phyloP scores from a whole-genome alignment of 768 basidiomycete species.

The Hortiboletus campestris region DNA sequence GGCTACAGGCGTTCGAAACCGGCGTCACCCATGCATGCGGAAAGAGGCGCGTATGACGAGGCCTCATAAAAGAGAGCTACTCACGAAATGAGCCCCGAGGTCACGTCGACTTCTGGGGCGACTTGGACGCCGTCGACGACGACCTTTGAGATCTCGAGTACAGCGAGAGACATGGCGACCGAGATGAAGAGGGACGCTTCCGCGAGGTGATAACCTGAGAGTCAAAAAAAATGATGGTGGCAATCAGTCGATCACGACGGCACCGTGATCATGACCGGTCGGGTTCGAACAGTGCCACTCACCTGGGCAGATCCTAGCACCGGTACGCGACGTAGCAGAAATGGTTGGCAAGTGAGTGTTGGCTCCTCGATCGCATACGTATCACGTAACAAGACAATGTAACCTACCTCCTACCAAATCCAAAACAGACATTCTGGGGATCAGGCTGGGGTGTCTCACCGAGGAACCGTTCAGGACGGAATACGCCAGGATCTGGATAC shows the following conservation, averaged over 20 bases:
- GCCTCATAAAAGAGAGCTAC: slow-evolving; percentile 1
- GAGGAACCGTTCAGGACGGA: slow-evolving; percentile 37
- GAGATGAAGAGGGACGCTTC: slow-evolving; percentile 28
- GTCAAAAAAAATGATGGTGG: not conserved
- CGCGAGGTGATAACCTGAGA: slow-evolving; percentile 29
- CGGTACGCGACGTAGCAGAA: not conserved
- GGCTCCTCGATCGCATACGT: too few species aligned
- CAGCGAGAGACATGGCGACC: slow-evolving; percentile 41
- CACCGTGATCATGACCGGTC: too few species aligned
- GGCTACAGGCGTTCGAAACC: slow-evolving; percentile 18
- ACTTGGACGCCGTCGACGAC: slow-evolving; percentile 42
- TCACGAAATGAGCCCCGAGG: slow-evolving; percentile 46
- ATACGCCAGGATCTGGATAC: slow-evolving; percentile 33
- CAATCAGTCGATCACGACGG: not conserved
- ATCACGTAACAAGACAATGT: not conserved
- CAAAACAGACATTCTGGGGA: slow-evolving; percentile 19
- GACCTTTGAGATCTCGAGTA: slow-evolving; percentile 42
- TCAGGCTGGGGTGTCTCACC: slow-evolving; percentile 19
- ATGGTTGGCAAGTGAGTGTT: not conserved
- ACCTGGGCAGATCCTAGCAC: slow-evolving; percentile 22
- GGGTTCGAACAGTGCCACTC: not conserved
- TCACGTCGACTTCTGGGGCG: slow-evolving; percentile 42
- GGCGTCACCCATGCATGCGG: not conserved
- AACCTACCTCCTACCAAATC: slow-evolving; percentile 30
- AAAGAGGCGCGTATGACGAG: too few species aligned